These are phyloP conservation scores for Thermochaetoides thermophila DNA, from an alignment of 495 filamentous ascomycete species.

Conservation along the genomic window DNA sequence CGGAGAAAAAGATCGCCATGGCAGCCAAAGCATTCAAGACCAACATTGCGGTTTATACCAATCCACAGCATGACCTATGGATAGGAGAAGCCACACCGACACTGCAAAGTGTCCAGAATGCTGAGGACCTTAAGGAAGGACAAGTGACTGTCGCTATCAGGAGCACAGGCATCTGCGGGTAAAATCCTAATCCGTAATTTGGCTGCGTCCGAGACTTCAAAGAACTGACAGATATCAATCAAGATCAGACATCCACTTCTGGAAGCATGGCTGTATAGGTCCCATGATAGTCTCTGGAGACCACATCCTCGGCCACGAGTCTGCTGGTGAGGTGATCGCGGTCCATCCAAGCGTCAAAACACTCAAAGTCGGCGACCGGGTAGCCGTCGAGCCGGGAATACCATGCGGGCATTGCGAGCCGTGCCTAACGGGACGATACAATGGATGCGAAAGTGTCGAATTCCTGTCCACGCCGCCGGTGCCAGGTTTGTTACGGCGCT, in stretches of 20 bases:
- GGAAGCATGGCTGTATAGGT: constrained; percentile 84
- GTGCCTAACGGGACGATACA: constrained; percentile 81
- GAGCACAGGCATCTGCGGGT: constrained; percentile 91
- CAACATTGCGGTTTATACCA: constrained; percentile 92
- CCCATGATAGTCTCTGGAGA: constrained; percentile 81
- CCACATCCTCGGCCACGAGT: constrained; percentile 89
- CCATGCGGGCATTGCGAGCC: constrained; percentile 82
- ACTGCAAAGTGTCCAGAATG: constrained; percentile 57
- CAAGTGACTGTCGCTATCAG: constrained; percentile 75
- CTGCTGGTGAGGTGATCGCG: constrained; percentile 68
- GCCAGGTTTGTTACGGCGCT: constrained; percentile 74
- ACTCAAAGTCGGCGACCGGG: constrained; percentile 68
- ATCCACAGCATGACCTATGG: constrained; percentile 84
- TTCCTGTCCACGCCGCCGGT: constrained; percentile 86
- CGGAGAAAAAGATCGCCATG: constrained; percentile 2
- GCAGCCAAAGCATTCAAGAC: constrained; percentile 38
- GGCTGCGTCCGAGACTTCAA: too few relatives aligned
- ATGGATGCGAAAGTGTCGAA: constrained; percentile 69
- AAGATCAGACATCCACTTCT: constrained; percentile 91
- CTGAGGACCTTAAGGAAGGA: constrained; percentile 55
- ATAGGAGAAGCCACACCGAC: constrained; percentile 63
- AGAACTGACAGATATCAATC: too few relatives aligned
- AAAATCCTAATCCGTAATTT: too few relatives aligned
- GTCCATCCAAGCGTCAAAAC: constrained; percentile 62
- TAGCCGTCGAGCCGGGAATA: constrained; percentile 83